Base-by-base conservation (phyloP, 1,139 yeast species). In the Hanseniaspora sp. region DNA sequence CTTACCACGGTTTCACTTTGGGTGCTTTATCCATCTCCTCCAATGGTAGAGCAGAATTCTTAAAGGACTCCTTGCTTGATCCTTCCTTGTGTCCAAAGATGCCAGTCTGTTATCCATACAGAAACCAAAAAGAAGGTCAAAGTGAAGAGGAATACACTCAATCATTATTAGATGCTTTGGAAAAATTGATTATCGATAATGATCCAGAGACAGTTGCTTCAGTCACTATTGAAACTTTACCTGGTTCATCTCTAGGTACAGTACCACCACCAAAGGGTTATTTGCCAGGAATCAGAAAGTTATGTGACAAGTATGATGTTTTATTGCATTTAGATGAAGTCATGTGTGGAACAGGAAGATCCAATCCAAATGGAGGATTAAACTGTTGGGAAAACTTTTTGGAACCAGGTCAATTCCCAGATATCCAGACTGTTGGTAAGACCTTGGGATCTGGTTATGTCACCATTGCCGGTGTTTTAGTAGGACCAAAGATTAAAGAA, bases 271-370 rank as follows among this genome's bases (percentile, higher is more conserved):
- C 74, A 12, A 64, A 67, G 52, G 77, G 78, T 17, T 77, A 77
- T 61, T 65, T 77, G 56, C 69, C 70, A 42, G 79, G 79, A 17
- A 63, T 74, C 31, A 68, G 75, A 55, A 70, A 67, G 38, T 62
- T 77, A 42, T 72, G 78, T 62, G 71, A 73, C 64, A 77, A 76
- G 61, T 75, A 77, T 59, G 80, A 76, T 55, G 72, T 75, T 48
- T 62, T 77, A 53, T 66, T 77, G 62, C 71, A 74, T 67, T 64
- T 75, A 52, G 80, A 77, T 61, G 80, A 77, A 65, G 78, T 76
- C 51, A 76, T 77, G 80, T 76, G 79, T 63, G 80, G 80, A 51
- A 69, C 76, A 45, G 80, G 80, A 53, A 70, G 80, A 63, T 64
- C 55, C 40, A 60, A 62, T 56, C 64, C 66, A n/a, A 60, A 62